Percentiles rank a stretch among this genome's conserved stretches.
Evolutionary conservation across 2,329 filamentous ascomycete species (phyloP).

Genomic region (Hypoxylon sp.): DNA sequence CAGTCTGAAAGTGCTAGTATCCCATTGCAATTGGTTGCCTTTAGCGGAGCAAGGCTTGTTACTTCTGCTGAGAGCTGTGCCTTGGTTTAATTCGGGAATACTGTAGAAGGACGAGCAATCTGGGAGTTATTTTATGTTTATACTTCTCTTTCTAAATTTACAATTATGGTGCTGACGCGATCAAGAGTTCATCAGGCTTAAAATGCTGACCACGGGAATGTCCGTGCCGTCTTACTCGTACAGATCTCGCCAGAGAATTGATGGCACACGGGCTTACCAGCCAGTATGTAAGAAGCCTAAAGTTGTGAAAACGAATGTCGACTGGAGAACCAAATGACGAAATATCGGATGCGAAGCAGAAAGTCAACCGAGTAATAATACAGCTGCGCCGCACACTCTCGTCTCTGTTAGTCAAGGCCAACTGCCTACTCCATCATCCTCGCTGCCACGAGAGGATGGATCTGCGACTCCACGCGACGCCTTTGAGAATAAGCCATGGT

Average conservation of each 20-base stretch:
- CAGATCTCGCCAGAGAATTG: background rate
- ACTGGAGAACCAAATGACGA: background rate
- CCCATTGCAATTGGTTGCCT: background rate
- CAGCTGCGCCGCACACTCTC: background rate
- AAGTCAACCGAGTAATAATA: background rate
- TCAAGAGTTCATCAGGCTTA: background rate
- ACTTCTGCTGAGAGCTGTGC: background rate
- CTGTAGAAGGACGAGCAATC: background rate
- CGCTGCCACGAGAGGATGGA: slow-evolving; percentile 1
- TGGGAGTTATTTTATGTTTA: background rate
- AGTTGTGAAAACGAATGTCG: background rate
- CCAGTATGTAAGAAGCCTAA: background rate
- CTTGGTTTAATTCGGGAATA: background rate
- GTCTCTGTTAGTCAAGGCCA: background rate
- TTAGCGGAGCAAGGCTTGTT: background rate
- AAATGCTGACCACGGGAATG: background rate
- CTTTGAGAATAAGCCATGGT: background rate
- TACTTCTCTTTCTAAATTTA: background rate
- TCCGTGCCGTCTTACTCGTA: background rate
- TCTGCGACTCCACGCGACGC: background rate
- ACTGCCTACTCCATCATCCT: background rate
- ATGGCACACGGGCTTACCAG: background rate
- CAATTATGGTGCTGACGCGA: background rate
- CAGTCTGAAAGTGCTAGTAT: background rate
- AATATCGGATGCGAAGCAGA: background rate